Percentiles rank a stretch among this genome's conserved stretches.
These are phyloP conservation scores for Kwoniella heveanensis DNA, from an alignment of 768 basidiomycete species.

Conservation along the genomic window DNA sequence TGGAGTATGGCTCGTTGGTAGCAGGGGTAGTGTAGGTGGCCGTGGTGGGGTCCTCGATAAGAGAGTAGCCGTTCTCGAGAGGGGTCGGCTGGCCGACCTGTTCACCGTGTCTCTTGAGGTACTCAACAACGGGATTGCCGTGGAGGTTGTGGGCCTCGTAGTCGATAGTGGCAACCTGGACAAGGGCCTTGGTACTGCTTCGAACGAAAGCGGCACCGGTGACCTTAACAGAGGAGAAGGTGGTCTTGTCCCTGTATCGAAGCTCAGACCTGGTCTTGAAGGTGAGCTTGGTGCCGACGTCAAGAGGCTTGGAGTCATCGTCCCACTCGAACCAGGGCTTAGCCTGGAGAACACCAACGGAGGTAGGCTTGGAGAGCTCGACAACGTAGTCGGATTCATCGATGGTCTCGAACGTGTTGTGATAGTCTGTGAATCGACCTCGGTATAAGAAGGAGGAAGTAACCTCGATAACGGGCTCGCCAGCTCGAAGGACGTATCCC, in stretches of 20 bases:
- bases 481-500: conserved; percentile 70
- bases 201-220: conserved; percentile 82
- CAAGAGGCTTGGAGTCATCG: conserved; percentile 73
- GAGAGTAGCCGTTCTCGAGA: conserved; percentile 80
- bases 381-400: conserved; percentile 88
- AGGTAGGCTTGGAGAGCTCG: conserved; percentile 70
- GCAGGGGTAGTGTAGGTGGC: conserved; percentile 78
- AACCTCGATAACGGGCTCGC: conserved; percentile 85
- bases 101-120: conserved; percentile 86
- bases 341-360: conserved; percentile 84
- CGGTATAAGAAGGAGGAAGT: conserved; percentile 95
- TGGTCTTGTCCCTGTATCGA: conserved; percentile 85
- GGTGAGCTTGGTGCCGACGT: conserved; percentile 77
- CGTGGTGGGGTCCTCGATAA: conserved; percentile 66
- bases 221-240: conserved; percentile 77
- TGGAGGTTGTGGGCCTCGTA: conserved; percentile 83
- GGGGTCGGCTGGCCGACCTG: conserved; percentile 75
- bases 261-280: conserved; percentile 87
- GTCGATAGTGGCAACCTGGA: conserved; percentile 84
- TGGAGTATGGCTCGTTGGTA: conserved; percentile 93
- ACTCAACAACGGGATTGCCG: conserved; percentile 90
- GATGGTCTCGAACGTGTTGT: conserved; percentile 91
- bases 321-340: conserved; percentile 99
- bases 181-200: conserved; percentile 81
- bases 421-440: conserved; percentile 87